Base-by-base conservation (phyloP, 345 rosid species). In the Brassica rapa region DNA sequence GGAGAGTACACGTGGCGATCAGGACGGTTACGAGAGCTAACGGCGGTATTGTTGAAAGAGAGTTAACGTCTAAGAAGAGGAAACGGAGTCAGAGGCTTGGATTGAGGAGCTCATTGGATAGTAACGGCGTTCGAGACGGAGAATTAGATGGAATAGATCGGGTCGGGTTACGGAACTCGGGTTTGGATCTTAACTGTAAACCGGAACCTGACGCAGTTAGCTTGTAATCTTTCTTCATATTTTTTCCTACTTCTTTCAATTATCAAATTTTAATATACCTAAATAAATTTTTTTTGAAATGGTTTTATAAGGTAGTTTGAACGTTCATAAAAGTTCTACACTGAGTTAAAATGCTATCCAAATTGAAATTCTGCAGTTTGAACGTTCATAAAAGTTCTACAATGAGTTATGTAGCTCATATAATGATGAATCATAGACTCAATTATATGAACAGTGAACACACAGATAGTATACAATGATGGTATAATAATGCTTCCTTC, bases 1-100 rank as follows among this genome's bases (percentile, higher is more conserved):
- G 84, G 43, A 81, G 84, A 39, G 72, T 72, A 53, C 84, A 81
- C 84, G 77, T 68, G 84, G 67, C 81, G 35, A 27, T 77, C 33
- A 19, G 77, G 10, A 57, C 68, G 35, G 62, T 60, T 8, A 15
- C 59, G 19, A 75, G 49, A 75, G 73, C 24, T 70, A 75, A 80
- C 72, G 77, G 69, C 68, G 76, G 59, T 43, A 70, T 7, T 8
- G 70, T 0, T 51, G 66, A 55, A 1, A 27, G 64, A 35, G 67
- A 66, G 74, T 79, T 73, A 63, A 63, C 73, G 73, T 81, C 77
- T 32, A 75, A 70, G 73, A 81, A 81, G 77, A 81, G 83, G 77
- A 81, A 81, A 81, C 73, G 83, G 83, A 75, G 76, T 57, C 63
- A 80, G 41, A 65, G 35, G 6, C 19, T 19, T 56, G 77, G 53